A percentile compares a stretch with the other conserved stretches of the same genome.
Conservation (phyloP, 495 filamentous ascomycete genomes). For the Aspergillus mulundensis region DNA sequence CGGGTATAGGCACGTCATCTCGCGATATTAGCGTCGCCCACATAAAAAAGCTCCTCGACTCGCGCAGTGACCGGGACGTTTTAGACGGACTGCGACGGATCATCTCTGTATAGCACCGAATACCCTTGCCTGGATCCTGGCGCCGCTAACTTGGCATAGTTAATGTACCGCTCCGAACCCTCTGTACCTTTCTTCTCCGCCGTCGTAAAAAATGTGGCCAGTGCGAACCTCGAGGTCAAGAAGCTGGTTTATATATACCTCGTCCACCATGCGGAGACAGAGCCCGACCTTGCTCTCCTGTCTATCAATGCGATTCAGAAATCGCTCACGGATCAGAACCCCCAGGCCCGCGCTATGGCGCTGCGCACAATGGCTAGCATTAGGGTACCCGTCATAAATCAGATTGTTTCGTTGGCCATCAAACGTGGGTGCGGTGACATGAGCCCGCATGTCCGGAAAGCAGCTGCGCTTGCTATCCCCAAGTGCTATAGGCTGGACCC, state of each 20-base stretch:
- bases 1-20: conserved; percentile 39
- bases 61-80: conserved; percentile 87
- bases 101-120: conserved; percentile 68
- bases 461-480: conserved; percentile 90
- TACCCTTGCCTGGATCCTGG: neutral
- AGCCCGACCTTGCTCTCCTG: conserved; percentile 89
- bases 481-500: conserved; percentile 97
- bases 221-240: conserved; percentile 85
- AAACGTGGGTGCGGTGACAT: conserved; percentile 89
- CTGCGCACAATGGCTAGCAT: conserved; percentile 95
- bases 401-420: conserved; percentile 95
- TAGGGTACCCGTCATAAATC: conserved; percentile 93
- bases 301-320: conserved; percentile 99
- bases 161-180: conserved; percentile 85
- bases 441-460: conserved; percentile 88
- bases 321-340: conserved; percentile 85
- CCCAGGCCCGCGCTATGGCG: conserved; percentile 84
- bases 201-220: conserved; percentile 94
- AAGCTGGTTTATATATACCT: conserved; percentile 98
- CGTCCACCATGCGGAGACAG: conserved; percentile 88
- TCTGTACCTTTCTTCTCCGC: conserved; percentile 87
- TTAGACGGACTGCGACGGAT: conserved; percentile 87
- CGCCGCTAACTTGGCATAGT: conserved; percentile 48
- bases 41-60: conserved; percentile 92
- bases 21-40: conserved; percentile 53